phyloP scores from a whole-genome alignment of 805 yeast species.

The Sugiyamaella floridensis region DNA sequence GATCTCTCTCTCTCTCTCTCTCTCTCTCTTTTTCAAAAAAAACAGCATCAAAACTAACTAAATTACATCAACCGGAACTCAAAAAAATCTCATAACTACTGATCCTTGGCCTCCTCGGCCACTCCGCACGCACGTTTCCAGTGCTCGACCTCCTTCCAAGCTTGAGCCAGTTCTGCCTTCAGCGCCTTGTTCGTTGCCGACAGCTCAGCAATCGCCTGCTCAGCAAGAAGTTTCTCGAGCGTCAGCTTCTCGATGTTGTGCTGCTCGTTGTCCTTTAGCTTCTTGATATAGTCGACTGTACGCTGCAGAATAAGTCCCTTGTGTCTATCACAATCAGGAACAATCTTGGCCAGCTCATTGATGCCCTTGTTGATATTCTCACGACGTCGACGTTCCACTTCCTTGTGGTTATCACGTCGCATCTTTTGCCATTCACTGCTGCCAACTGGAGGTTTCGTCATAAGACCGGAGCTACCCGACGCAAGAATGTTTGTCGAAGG shows the following conservation, averaged over 20 bases:
- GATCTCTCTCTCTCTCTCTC: too few species aligned
- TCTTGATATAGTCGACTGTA: slow-evolving; percentile 84
- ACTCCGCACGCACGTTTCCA: slow-evolving; percentile 50
- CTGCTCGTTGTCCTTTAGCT: slow-evolving; percentile 83
- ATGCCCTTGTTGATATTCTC: slow-evolving; percentile 86
- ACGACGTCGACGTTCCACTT: slow-evolving; percentile 88
- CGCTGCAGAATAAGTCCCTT: slow-evolving; percentile 84
- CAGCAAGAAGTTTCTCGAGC: slow-evolving; percentile 82
- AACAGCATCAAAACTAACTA: too few species aligned
- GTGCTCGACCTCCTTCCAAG: slow-evolving; percentile 84
- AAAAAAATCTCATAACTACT: not conserved
- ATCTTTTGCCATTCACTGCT: slow-evolving; percentile 75
- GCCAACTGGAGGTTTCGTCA: slow-evolving; percentile 50
- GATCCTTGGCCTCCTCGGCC: slow-evolving; percentile 7
- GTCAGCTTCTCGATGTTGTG: slow-evolving; percentile 93
- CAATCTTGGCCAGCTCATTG: slow-evolving; percentile 63
- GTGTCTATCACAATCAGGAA: slow-evolving; percentile 80
- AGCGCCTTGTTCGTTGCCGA: slow-evolving; percentile 80
- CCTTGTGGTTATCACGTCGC: slow-evolving; percentile 88
- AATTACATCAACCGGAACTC: not conserved
- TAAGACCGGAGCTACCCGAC: not conserved
- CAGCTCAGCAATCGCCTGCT: slow-evolving; percentile 83
- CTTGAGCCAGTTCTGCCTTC: slow-evolving; percentile 80
- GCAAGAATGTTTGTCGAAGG: not conserved
- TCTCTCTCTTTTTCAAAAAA: too few species aligned